Conservation (phyloP, 2,329 filamentous ascomycete species). For the Sclerotiophoma versabilis region DNA sequence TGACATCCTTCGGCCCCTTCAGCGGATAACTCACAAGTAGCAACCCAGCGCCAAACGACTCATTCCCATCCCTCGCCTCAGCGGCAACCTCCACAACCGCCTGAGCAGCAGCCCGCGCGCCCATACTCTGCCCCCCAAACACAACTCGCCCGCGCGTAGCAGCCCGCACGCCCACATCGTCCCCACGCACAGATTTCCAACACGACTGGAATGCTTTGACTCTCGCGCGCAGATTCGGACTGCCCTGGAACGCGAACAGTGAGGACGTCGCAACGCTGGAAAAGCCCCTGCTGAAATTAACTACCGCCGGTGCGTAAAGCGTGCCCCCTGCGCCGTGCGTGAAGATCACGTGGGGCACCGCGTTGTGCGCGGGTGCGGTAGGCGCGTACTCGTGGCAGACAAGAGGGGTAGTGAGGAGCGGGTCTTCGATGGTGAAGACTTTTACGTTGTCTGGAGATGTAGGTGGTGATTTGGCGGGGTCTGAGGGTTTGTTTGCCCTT, state of each 20-base stretch:
- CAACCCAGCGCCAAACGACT: conserved; percentile 25
- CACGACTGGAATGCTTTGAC: conserved; percentile 49
- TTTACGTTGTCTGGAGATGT: too few species aligned
- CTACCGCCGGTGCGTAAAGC: conserved; percentile 48
- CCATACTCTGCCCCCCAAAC: conserved; percentile 55
- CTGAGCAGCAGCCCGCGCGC: conserved; percentile 52
- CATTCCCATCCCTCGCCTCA: not conserved
- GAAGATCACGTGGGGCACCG: conserved; percentile 45
- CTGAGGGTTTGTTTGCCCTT: not conserved
- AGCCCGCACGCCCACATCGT: not conserved
- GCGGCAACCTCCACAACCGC: conserved; percentile 29
- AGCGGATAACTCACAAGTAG: conserved; percentile 54
- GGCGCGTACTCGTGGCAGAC: conserved; percentile 28
- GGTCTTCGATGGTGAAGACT: conserved; percentile 23
- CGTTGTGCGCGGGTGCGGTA: not conserved
- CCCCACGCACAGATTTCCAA: conserved; percentile 10
- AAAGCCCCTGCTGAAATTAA: conserved; percentile 52
- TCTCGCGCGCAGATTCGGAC: conserved; percentile 50
- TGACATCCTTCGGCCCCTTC: conserved; percentile 43
- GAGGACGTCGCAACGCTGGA: conserved; percentile 6
- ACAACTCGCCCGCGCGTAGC: conserved; percentile 15
- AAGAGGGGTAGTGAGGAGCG: conserved; percentile 29
- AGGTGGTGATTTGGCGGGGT: not conserved
- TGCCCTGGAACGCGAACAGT: conserved; percentile 51
- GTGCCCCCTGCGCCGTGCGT: conserved; percentile 57